Evolutionary conservation across 768 basidiomycete genomes (phyloP).

Genomic region (Brasilioporus rufonigricans): DNA sequence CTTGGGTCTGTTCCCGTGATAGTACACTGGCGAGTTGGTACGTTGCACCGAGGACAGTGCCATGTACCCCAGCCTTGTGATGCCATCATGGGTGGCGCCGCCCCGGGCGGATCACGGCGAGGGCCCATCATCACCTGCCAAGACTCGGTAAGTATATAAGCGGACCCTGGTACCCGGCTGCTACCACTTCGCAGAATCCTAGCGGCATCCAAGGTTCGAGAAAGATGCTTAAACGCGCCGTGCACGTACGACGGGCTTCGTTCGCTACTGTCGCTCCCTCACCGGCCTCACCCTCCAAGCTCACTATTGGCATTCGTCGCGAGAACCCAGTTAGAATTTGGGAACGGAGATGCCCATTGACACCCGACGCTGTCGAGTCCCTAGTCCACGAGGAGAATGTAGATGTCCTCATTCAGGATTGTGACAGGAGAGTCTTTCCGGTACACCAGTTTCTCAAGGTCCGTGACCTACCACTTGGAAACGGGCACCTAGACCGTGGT

Average conservation of each 20-base stretch:
- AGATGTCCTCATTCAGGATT: constrained; percentile 71
- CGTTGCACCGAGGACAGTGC: background rate
- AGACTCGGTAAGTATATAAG: constrained; percentile 9
- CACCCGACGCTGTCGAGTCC: constrained; percentile 66
- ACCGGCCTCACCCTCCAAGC: constrained; percentile 23
- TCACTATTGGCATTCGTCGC: constrained; percentile 59
- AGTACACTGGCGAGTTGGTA: background rate
- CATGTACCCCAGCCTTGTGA: background rate
- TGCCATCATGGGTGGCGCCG: background rate
- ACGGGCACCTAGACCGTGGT: background rate
- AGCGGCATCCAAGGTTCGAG: background rate
- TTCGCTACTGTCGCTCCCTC: constrained; percentile 19
- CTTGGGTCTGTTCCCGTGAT: background rate
- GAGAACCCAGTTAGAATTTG: constrained; percentile 82
- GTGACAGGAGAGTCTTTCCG: constrained; percentile 71
- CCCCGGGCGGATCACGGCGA: constrained; percentile 17
- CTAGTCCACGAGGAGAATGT: constrained; percentile 57
- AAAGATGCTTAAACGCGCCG: constrained; percentile 19
- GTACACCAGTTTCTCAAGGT: constrained; percentile 67
- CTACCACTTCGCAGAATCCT: background rate
- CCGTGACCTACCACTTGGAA: background rate
- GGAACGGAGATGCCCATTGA: constrained; percentile 84
- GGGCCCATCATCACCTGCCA: background rate
- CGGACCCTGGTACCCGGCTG: background rate
- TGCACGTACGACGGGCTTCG: constrained; percentile 24